phyloP scores from a whole-genome alignment of 768 basidiomycete species.

The Multifurca ochricompacta region DNA sequence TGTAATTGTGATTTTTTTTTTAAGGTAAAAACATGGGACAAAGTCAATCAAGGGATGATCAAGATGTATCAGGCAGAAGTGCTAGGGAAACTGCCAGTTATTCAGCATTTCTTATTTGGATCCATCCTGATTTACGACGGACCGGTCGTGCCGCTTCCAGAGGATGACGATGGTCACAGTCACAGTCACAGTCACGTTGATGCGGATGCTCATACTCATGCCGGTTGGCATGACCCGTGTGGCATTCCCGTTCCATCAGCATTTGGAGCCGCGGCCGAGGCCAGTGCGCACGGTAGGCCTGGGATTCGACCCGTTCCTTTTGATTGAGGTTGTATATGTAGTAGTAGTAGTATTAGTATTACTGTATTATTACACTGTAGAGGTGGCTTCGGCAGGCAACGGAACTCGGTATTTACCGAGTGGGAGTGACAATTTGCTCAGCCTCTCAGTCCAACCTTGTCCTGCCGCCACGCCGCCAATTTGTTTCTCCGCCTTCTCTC shows the following conservation, averaged over 20 bases:
- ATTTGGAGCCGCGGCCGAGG: conserved; percentile 62
- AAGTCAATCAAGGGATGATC: conserved; percentile 92
- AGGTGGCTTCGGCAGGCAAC: too few relatives aligned
- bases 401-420: too few relatives aligned
- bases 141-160: conserved; percentile 35
- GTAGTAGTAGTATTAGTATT: too few relatives aligned
- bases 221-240: conserved; percentile 87
- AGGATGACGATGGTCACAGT: conserved; percentile 29
- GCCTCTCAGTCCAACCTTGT: conserved; percentile 1
- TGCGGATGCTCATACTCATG: conserved; percentile 35
- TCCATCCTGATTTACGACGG: conserved; percentile 66
- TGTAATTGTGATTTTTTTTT: neutral
- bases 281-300: conserved; percentile 48
- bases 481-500: neutral
- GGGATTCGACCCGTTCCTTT: conserved; percentile 76
- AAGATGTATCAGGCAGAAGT: conserved; percentile 99
- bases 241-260: conserved; percentile 80
- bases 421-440: too few relatives aligned
- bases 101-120: conserved; percentile 95
- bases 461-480: neutral
- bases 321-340: conserved; percentile 35
- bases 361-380: too few relatives aligned
- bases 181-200: conserved; percentile 49
- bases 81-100: conserved; percentile 87
- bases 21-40: conserved; percentile 87